phyloP scores from a whole-genome alignment of 495 filamentous ascomycete genomes.

The Neohortaea acidophila region DNA sequence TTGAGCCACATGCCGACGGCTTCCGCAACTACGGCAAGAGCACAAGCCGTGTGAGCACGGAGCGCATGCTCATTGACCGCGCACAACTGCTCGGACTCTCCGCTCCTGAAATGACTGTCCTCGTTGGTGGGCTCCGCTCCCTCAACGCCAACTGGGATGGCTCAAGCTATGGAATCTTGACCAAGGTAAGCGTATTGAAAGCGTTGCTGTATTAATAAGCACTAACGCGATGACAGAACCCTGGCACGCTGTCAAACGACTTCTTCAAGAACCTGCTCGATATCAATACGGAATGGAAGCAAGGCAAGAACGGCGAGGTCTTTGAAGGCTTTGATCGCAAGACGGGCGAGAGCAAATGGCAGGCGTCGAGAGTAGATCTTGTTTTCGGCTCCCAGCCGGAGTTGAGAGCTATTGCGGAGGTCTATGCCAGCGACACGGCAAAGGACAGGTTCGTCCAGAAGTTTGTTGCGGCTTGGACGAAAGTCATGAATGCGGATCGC shows the following conservation, averaged over 20 bases:
- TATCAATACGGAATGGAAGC: conserved; percentile 45
- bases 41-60: conserved; percentile 38
- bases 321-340: conserved; percentile 49
- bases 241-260: conserved; percentile 53
- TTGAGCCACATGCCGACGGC: conserved; percentile 47
- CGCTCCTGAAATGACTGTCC: conserved; percentile 48
- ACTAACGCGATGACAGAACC: too few species aligned
- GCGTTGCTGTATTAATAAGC: too few species aligned
- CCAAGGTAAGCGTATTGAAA: too few species aligned
- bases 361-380: conserved; percentile 46
- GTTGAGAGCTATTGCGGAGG: conserved; percentile 49
- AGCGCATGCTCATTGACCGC: conserved; percentile 50
- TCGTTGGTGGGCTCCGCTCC: conserved; percentile 48
- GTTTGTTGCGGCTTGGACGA: conserved; percentile 51
- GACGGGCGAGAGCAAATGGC: conserved; percentile 49
- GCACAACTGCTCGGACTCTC: conserved; percentile 51
- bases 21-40: conserved; percentile 58
- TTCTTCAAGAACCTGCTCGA: conserved; percentile 61
- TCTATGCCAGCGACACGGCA: conserved; percentile 41
- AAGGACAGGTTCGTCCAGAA: conserved; percentile 50
- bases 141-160: conserved; percentile 51
- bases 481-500: conserved; percentile 56
- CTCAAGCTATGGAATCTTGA: conserved; percentile 45
- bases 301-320: conserved; percentile 31
- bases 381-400: conserved; percentile 55